phyloP scores from a whole-genome alignment of 441 rosid genomes.

The Euphorbia corollata region DNA sequence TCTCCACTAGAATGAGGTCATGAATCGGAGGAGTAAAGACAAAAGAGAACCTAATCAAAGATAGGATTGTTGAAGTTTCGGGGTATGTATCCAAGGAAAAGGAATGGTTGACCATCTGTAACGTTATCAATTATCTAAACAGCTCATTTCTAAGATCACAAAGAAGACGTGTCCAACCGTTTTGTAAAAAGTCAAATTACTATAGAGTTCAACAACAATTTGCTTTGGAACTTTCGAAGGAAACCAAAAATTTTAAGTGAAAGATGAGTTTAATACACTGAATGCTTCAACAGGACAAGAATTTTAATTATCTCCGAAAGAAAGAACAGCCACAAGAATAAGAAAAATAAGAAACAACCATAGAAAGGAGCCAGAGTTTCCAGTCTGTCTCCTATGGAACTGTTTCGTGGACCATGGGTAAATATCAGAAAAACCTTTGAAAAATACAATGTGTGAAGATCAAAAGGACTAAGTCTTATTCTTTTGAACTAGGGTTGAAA shows the following conservation, averaged over 20 bases:
- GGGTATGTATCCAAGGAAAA: not conserved
- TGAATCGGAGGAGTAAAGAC: too few species aligned
- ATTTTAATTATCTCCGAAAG: not conserved
- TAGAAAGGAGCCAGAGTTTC: not conserved
- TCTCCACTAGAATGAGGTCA: too few species aligned
- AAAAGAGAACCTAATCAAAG: too few species aligned
- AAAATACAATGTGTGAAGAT: not conserved
- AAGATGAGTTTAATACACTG: not conserved
- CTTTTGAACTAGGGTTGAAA: too few species aligned
- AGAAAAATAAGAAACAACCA: too few species aligned
- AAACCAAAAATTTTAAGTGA: not conserved
- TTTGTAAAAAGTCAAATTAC: not conserved
- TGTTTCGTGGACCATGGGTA: not conserved
- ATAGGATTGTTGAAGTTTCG: not conserved
- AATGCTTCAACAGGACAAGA: not conserved
- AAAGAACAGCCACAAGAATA: not conserved
- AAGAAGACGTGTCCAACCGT: not conserved
- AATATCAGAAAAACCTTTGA: not conserved
- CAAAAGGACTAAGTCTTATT: not conserved
- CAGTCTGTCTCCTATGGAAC: not conserved
- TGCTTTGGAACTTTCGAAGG: not conserved
- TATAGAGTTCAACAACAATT: not conserved
- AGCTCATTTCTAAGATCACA: not conserved
- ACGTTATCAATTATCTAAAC: not conserved
- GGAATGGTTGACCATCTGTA: not conserved